A percentile compares a stretch with the other conserved stretches of the same genome.
Conservation (phyloP, 345 rosid genomes). For the Euclidium syriacum region DNA sequence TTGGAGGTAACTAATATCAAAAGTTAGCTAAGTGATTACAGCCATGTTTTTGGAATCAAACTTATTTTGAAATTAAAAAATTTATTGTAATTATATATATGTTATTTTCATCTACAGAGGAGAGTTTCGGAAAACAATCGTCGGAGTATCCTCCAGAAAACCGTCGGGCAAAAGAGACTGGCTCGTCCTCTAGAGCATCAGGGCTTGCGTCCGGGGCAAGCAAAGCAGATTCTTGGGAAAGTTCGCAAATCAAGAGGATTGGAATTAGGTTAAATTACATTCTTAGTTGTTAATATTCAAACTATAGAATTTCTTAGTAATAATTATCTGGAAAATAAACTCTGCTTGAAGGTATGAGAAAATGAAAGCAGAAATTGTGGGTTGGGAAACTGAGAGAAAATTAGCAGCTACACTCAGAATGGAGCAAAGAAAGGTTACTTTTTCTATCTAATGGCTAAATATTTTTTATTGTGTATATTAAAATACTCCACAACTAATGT, state of each 20-base stretch:
- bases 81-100: background rate
- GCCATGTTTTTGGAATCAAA: background rate
- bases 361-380: slow-evolving; percentile 44
- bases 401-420: slow-evolving; percentile 41
- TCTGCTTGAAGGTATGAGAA: slow-evolving; percentile 54
- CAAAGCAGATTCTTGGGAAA: slow-evolving; percentile 70
- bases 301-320: background rate
- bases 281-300: background rate
- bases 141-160: background rate
- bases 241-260: slow-evolving; percentile 41
- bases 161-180: background rate
- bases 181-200: slow-evolving; percentile 23
- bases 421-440: slow-evolving; percentile 55
- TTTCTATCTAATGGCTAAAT: background rate
- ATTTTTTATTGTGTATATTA: background rate
- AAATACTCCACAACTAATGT: background rate
- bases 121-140: background rate
- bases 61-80: background rate
- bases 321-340: background rate
- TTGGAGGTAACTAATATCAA: slow-evolving; percentile 22
- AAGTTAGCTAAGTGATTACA: background rate
- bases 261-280: slow-evolving; percentile 38
- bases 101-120: background rate
- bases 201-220: slow-evolving; percentile 23
- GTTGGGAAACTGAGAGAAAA: slow-evolving; percentile 73